Base-by-base conservation (phyloP, 495 filamentous ascomycete genomes). In the Tuber calosporum region DNA sequence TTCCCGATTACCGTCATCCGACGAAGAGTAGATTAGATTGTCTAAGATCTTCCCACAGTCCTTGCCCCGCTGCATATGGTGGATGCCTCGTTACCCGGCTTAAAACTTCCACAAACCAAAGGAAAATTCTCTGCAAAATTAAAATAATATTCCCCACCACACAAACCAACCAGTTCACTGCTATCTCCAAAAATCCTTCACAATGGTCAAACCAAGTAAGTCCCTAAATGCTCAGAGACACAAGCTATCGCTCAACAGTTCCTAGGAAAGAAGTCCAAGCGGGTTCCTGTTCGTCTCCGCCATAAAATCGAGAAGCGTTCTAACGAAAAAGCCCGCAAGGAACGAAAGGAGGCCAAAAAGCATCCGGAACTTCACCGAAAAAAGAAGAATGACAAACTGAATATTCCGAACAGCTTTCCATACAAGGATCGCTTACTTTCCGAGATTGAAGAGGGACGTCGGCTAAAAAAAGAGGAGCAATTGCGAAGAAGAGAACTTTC, bases 251-350 rank as follows among this genome's bases (percentile, higher is more conserved):
- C 4, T 26, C 34, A 34, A 62, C 26, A 62, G 13, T 19, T 43
- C 69, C 20, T 76, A 97, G 93, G 97, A 83, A 95, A 93, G 78
- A 91, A 90, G 84, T 98, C 96, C 66, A 99, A 99, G 87, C 90
- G 95, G 83, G 88, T 86, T 70, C 89, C 96, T 69, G 91, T 93
- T 77, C 92, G 95, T 40, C 85, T 98, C 74, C 88, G 95, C 72
- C 91, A 97, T 85, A 97, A 96, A 84, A 99, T 98, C 84, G 89
- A 97, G 81, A 98, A 99, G 84, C 91, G 93, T 36, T 91, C 92
- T 73, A 90, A 90, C 77, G 89, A 91, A 66, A 99, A 99, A 85
- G 91, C 96, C 83, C 88, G 90, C 79, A 99, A 99, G 85, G 84
- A 87, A 68, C 91, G 88, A 79, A 97, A 97, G 86, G 84, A 88